These are phyloP conservation scores for Magnaporthales sp. DNA, from an alignment of 2,329 filamentous ascomycete genomes.

Conservation along the genomic window DNA sequence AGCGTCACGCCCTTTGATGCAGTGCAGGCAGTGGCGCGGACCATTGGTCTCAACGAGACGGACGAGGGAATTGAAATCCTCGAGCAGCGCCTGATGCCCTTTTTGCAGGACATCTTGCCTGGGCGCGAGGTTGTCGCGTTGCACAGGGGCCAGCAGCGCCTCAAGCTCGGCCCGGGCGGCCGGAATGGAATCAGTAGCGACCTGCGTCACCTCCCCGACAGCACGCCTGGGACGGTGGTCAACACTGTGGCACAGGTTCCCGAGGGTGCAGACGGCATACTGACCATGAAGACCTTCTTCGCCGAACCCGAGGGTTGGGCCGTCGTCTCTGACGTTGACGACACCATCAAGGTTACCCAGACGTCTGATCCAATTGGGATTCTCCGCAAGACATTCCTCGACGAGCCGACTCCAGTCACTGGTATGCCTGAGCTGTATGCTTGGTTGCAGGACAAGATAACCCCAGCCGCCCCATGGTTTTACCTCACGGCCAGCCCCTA, in stretches of 20 bases:
- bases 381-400: constrained; percentile 73
- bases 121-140: constrained; percentile 58
- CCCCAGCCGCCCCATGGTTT: constrained; percentile 66
- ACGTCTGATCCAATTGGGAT: constrained; percentile 76
- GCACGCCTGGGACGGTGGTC: constrained; percentile 34
- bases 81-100: constrained; percentile 60
- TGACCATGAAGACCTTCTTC: constrained; percentile 58
- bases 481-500: constrained; percentile 93
- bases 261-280: constrained; percentile 40
- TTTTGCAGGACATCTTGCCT: constrained; percentile 67
- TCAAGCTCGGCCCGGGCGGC: constrained; percentile 61
- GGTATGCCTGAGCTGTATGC: constrained; percentile 84
- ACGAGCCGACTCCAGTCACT: constrained; percentile 58
- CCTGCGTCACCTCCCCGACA: constrained; percentile 36
- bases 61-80: constrained; percentile 52
- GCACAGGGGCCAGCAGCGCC: constrained; percentile 34
- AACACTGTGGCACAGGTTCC: constrained; percentile 42
- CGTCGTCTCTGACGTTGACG: constrained; percentile 83
- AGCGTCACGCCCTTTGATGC: constrained; percentile 58
- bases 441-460: constrained; percentile 46
- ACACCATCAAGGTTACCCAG: constrained; percentile 88
- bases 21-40: constrained; percentile 61
- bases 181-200: constrained; percentile 65
- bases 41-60: constrained; percentile 56
- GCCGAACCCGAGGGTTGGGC: constrained; percentile 74